Conservation (phyloP, 257 asterid species). For the Solanum arcanum region DNA sequence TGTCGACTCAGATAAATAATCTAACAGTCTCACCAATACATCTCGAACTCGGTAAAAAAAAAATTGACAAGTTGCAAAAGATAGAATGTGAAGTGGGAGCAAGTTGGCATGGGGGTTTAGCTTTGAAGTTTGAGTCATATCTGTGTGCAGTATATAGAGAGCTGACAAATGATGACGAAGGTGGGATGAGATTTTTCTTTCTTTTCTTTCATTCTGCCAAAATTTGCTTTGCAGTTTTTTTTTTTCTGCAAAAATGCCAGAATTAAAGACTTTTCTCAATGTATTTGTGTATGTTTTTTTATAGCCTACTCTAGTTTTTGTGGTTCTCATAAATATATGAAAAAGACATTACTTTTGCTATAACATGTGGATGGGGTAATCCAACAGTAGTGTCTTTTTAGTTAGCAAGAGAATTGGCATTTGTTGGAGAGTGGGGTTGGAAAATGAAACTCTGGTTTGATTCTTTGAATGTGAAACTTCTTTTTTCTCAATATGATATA, state of each 20-base stretch:
- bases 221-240: background rate
- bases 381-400: background rate
- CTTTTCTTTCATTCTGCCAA: background rate
- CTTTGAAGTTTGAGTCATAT: background rate
- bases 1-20: no score
- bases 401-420: background rate
- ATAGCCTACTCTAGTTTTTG: background rate
- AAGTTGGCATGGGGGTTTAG: background rate
- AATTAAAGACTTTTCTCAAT: background rate
- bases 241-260: background rate
- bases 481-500: background rate
- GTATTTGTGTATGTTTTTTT: background rate
- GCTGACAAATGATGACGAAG: background rate
- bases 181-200: background rate
- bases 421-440: background rate
- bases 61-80: background rate
- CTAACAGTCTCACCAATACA: fast-evolving
- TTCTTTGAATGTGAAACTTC: background rate
- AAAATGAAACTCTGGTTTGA: background rate
- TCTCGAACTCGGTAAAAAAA: background rate
- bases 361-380: background rate
- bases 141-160: background rate
- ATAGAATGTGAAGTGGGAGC: background rate
- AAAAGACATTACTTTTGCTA: background rate
- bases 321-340: background rate